A percentile compares a stretch with the other conserved stretches of the same genome.
phyloP scores from a whole-genome alignment of 306 rosid species.

The Oxytropis ochrocephala region DNA sequence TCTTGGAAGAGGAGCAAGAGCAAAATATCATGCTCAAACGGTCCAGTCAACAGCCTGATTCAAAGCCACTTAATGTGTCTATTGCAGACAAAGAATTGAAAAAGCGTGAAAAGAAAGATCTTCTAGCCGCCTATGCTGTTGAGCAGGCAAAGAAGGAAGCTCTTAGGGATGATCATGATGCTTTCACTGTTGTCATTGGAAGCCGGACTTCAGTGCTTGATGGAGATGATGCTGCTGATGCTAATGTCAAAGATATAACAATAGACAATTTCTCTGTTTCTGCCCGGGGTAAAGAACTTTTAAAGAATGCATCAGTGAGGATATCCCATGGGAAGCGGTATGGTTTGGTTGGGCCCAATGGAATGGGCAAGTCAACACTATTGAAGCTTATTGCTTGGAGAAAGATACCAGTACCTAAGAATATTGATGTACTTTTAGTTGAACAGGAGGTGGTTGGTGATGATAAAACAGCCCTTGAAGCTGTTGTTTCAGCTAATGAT shows the following conservation, averaged over 20 bases:
- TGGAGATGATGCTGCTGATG: not conserved
- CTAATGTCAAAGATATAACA: not conserved
- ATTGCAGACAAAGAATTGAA: not conserved
- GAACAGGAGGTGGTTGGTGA: constrained; percentile 72
- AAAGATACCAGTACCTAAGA: constrained; percentile 67
- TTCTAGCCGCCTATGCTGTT: not conserved
- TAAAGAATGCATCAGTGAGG: not conserved
- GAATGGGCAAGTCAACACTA: constrained; percentile 63
- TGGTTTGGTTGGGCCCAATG: constrained; percentile 63
- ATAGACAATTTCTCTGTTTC: not conserved
- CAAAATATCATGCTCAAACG: not conserved
- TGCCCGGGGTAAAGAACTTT: not conserved
- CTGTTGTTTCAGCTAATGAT: constrained; percentile 70
- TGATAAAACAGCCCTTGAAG: constrained; percentile 52
- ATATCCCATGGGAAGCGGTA: constrained; percentile 57
- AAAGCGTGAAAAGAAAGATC: not conserved
- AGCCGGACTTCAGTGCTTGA: not conserved
- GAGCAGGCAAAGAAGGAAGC: not conserved
- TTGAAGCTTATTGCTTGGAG: constrained; percentile 76
- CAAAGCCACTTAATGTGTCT: not conserved
- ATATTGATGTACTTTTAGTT: constrained; percentile 66
- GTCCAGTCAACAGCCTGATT: not conserved
- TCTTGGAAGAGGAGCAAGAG: not conserved
- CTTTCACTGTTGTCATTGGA: not conserved
- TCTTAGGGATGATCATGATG: not conserved